Conservation (phyloP, 1,139 yeast genomes). For the Yamadazyma friedrichii region DNA sequence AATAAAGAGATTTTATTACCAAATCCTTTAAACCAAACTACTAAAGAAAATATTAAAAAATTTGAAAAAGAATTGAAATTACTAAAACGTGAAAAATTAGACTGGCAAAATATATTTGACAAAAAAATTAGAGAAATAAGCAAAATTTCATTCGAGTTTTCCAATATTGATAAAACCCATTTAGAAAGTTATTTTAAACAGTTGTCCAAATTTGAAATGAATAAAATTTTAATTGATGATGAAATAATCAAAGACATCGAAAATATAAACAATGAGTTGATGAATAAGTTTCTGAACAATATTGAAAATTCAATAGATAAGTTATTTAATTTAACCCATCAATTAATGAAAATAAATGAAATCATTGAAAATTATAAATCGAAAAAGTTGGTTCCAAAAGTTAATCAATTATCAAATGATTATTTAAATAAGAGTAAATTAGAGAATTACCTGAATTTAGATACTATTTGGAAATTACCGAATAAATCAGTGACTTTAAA, state of each 20-base stretch:
- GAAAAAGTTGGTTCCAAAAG: constrained; percentile 17
- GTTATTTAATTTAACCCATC: constrained; percentile 22
- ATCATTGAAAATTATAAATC: constrained; percentile 18
- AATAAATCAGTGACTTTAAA: constrained; percentile 16
- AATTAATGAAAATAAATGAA: constrained; percentile 21
- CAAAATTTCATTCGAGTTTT: constrained; percentile 15
- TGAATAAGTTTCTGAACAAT: constrained; percentile 14
- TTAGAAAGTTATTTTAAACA: constrained; percentile 15
- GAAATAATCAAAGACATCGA: constrained; percentile 9
- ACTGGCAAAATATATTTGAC: constrained; percentile 44
- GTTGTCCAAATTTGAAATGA: constrained; percentile 1
- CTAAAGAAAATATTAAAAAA: constrained; percentile 43
- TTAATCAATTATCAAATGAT: constrained; percentile 20
- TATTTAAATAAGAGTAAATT: constrained; percentile 19
- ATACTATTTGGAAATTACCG: constrained; percentile 20
- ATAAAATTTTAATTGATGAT: constrained; percentile 4
- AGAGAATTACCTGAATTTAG: constrained; percentile 10
- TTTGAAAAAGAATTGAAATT: constrained; percentile 44
- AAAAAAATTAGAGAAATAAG: constrained; percentile 21
- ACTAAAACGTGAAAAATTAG: constrained; percentile 45
- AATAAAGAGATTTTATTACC: constrained; percentile 39
- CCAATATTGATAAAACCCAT: constrained; percentile 8
- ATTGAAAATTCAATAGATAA: constrained; percentile 25
- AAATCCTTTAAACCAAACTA: constrained; percentile 57
- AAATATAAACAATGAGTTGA: constrained; percentile 10